A percentile compares a stretch with the other conserved stretches of the same genome.
These are phyloP conservation scores for Oidium heveae DNA, from an alignment of 2,329 filamentous ascomycete species.

Conservation along the genomic window DNA sequence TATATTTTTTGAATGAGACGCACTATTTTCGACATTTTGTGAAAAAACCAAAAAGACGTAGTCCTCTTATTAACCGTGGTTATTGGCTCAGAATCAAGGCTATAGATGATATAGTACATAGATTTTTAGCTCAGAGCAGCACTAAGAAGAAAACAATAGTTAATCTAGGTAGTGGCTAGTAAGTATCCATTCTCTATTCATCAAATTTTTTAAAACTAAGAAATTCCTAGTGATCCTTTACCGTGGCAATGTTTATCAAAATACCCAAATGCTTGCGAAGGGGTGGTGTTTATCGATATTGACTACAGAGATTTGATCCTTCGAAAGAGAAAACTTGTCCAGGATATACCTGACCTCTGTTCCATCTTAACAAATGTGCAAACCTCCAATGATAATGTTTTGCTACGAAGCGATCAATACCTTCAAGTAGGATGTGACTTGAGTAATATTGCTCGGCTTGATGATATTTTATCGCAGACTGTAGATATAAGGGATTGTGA, in stretches of 20 bases:
- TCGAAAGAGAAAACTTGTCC: slow-evolving; percentile 45
- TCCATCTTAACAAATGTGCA: slow-evolving; percentile 23
- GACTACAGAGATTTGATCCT: slow-evolving; percentile 63
- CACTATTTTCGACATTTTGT: slow-evolving; percentile 81
- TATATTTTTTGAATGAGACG: slow-evolving; percentile 54
- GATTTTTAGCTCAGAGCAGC: slow-evolving; percentile 37
- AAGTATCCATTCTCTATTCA: slow-evolving; percentile 17
- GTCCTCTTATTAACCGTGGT: slow-evolving; percentile 75
- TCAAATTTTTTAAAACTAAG: neutral
- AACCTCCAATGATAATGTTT: slow-evolving; percentile 20
- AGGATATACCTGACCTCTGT: slow-evolving; percentile 33
- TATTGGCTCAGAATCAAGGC: slow-evolving; percentile 52
- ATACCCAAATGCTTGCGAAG: slow-evolving; percentile 30
- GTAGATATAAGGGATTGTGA: slow-evolving; percentile 29
- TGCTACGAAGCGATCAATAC: slow-evolving; percentile 45
- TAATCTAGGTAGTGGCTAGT: slow-evolving; percentile 81
- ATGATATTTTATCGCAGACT: slow-evolving; percentile 29
- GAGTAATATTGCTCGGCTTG: slow-evolving; percentile 35
- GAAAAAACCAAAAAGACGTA: slow-evolving; percentile 53
- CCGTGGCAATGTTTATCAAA: slow-evolving; percentile 59
- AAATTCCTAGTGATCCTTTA: slow-evolving; percentile 44
- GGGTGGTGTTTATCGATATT: slow-evolving; percentile 53
- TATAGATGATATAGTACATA: slow-evolving; percentile 46
- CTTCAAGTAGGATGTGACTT: slow-evolving; percentile 63
- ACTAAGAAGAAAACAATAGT: slow-evolving; percentile 45